Conservation (phyloP, 176 grass and related monocot genomes). For the Cymbopogon citratus region DNA sequence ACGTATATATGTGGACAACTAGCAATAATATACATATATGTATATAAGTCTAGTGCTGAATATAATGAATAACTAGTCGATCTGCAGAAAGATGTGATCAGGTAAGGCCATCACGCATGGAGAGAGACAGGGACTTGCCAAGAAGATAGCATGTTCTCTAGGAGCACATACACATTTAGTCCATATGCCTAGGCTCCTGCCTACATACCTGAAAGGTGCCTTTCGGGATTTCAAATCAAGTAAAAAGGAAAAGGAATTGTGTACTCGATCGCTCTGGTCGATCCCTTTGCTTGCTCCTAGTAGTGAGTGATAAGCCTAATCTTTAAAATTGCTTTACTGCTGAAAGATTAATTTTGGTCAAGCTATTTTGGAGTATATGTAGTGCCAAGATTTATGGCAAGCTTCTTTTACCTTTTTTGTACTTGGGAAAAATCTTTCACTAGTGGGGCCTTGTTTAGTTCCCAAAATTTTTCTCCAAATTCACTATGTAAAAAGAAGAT, state of each 20-base stretch:
- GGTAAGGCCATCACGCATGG: conserved; percentile 46
- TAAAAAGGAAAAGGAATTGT: not conserved
- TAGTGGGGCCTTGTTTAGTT: no score
- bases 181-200: conserved; percentile 37
- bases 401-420: not conserved
- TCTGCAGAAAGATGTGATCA: conserved; percentile 39
- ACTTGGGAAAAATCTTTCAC: not conserved
- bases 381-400: not conserved
- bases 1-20: not conserved
- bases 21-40: not conserved
- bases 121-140: conserved; percentile 53
- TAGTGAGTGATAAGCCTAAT: not conserved
- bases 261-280: not conserved
- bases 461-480: no score
- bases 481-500: no score
- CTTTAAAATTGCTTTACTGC: not conserved
- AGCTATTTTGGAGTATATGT: not conserved
- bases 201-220: conserved; percentile 16
- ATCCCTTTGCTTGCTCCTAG: not conserved
- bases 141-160: conserved; percentile 46
- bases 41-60: not conserved
- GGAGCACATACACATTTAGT: conserved; percentile 9
- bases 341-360: not conserved
- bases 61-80: conserved; percentile 11
- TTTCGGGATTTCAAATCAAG: conserved; percentile 15